phyloP scores from a whole-genome alignment of 2,329 filamentous ascomycete genomes.

The Aspergillus sp. region DNA sequence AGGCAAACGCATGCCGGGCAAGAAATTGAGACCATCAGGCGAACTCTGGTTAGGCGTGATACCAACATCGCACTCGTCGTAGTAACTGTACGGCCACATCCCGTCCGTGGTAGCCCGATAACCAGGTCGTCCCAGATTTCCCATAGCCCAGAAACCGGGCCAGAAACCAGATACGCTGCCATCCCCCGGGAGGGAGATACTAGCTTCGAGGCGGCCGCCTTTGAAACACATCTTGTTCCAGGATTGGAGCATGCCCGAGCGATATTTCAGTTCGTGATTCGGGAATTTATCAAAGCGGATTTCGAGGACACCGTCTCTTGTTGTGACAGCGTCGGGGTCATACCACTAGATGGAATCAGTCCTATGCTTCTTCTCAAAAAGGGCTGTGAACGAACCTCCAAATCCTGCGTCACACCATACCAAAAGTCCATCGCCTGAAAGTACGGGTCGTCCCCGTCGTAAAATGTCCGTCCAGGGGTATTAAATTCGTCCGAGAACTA shows the following conservation, averaged over 20 bases:
- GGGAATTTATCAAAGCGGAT: constrained; percentile 59
- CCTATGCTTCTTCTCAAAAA: neutral
- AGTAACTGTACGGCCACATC: constrained; percentile 68
- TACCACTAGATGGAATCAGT: constrained; percentile 51
- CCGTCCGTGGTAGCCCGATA: constrained; percentile 65
- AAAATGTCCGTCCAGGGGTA: constrained; percentile 60
- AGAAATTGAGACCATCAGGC: constrained; percentile 56
- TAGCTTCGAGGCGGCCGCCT: constrained; percentile 62
- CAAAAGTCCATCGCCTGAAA: constrained; percentile 63
- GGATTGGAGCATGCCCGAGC: constrained; percentile 67
- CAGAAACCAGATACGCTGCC: constrained; percentile 64
- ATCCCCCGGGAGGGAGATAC: constrained; percentile 60
- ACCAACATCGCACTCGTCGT: constrained; percentile 60
- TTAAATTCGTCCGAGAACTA: constrained; percentile 69
- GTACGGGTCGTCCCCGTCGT: constrained; percentile 62
- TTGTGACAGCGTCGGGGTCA: constrained; percentile 60
- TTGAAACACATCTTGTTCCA: constrained; percentile 72
- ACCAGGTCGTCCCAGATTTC: constrained; percentile 63
- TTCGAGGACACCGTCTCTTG: constrained; percentile 55
- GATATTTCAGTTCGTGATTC: constrained; percentile 60
- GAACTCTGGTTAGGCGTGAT: constrained; percentile 68
- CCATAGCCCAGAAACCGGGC: constrained; percentile 72
- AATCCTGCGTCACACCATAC: constrained; percentile 65
- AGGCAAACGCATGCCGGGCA: constrained; percentile 64
- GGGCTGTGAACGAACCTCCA: constrained; percentile 45